Evolutionary conservation across 345 rosid genomes (phyloP), one percentile per base, ranked within the genome.

Genomic region (Raphanus sativus): DNA sequence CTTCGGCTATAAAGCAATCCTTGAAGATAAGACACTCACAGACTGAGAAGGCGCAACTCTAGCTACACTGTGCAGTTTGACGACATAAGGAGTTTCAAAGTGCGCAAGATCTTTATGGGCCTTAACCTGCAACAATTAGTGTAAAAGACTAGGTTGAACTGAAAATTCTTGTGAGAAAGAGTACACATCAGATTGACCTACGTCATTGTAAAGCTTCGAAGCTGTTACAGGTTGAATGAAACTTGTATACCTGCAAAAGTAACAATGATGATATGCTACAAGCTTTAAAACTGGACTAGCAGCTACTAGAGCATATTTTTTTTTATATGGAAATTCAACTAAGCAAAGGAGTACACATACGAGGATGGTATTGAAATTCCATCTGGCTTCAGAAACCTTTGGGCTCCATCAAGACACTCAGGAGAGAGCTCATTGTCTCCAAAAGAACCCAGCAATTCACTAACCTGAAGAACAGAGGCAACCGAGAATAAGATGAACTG

Each of bases 351-450:
- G 62, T 70, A 70, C 66, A 88, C 99, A 54, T 88, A 93, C 98
- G 91, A 89, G 78, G 94, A 86, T 77, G 99, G 99, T 84, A 95
- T 93, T 54, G 99, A 95, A 75, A 95, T 92, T 71, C 98, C 99
- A 72, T 93, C 98, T 80, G 82, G 69, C 85, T 93, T 95, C 86
- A 93, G 70, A 82, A 92, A 92, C 86, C 91, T 82, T 79, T 95
- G 97, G n/a, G 99, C 99, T 80, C 99, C 99, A 83, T 95, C 99
- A 70, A 95, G 96, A 82, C 99, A 93, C 76, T 95, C 98, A 10
- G 99, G 99, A 77, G 99, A 95, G 61, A 95, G 89, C 86, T 95
- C 98, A 86, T 95, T 95, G 85, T 95, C 99, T 60, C 99, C 99
- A 82, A 95, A 91, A 80, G 99, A 92, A 64, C 99, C 99, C 38